Percentiles rank a stretch among this genome's conserved stretches.
These are phyloP conservation scores for Xylariaceae sp. DNA, from an alignment of 2,329 filamentous ascomycete genomes.

Conservation along the genomic window DNA sequence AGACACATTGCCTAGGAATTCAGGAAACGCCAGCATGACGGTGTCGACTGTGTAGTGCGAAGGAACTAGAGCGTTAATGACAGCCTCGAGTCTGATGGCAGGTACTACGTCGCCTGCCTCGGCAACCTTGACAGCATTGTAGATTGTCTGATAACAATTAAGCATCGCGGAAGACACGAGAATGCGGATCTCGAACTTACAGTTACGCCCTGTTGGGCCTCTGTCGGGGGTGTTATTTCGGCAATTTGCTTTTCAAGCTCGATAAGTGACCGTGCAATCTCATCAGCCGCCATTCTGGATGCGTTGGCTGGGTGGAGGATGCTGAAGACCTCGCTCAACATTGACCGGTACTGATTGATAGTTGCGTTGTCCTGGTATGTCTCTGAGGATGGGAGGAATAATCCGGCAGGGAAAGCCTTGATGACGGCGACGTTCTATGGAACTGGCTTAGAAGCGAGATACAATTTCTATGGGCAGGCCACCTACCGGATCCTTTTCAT, in stretches of 20 bases:
- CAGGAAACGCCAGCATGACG: slow-evolving; percentile 52
- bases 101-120: slow-evolving; percentile 49
- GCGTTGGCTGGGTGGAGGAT: slow-evolving; percentile 21
- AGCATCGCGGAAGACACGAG: slow-evolving; percentile 1
- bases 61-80: slow-evolving; percentile 47
- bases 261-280: slow-evolving; percentile 36
- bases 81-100: slow-evolving; percentile 43
- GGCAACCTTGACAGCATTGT: slow-evolving; percentile 54
- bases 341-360: slow-evolving; percentile 41
- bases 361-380: slow-evolving; percentile 50
- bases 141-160: slow-evolving; percentile 42
- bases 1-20: slow-evolving; percentile 52
- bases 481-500: slow-evolving; percentile 33
- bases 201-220: slow-evolving; percentile 54
- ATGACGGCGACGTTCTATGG: too few species aligned
- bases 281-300: slow-evolving; percentile 14
- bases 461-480: slow-evolving; percentile 27
- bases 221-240: slow-evolving; percentile 47
- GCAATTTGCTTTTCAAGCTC: slow-evolving; percentile 56
- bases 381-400: slow-evolving; percentile 56
- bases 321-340: slow-evolving; percentile 32
- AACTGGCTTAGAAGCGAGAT: too few species aligned
- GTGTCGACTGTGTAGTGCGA: slow-evolving; percentile 40
- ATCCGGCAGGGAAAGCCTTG: slow-evolving; percentile 35
- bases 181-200: too few species aligned